A percentile compares a stretch with the other conserved stretches of the same genome.
These are phyloP conservation scores for Rosa chinensis DNA, from an alignment of 306 rosid genomes.

Conservation along the genomic window DNA sequence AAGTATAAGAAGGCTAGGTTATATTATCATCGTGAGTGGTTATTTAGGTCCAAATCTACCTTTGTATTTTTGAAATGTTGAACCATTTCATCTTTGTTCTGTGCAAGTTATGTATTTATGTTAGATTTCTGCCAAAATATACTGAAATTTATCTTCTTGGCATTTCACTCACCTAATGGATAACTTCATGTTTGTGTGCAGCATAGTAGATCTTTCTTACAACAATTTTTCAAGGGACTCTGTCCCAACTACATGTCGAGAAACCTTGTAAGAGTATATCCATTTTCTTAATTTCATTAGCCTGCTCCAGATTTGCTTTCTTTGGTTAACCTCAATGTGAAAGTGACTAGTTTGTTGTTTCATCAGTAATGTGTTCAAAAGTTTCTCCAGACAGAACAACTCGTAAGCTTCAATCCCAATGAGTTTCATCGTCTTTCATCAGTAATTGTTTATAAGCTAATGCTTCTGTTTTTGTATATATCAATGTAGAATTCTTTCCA, in stretches of 20 bases:
- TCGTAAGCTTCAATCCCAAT: constrained; percentile 10
- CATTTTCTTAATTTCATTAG: neutral
- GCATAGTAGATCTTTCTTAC: constrained; percentile 24
- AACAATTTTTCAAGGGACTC: constrained; percentile 1
- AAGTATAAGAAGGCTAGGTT: neutral
- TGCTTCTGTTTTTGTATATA: too few species aligned
- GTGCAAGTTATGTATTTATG: neutral
- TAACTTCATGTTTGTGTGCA: constrained; percentile 5
- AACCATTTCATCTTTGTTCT: neutral
- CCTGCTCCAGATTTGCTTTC: neutral
- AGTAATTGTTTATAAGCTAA: neutral
- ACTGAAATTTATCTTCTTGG: neutral
- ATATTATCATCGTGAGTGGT: neutral
- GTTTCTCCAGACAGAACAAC: constrained; percentile 9
- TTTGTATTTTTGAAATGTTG: neutral
- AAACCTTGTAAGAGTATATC: constrained; percentile 7
- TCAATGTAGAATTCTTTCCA: constrained; percentile 10
- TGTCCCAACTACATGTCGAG: constrained; percentile 16
- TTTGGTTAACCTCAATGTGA: neutral
- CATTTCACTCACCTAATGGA: neutral
- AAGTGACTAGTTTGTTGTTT: neutral
- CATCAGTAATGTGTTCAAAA: constrained; percentile 21
- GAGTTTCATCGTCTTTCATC: neutral
- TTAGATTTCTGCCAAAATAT: neutral
- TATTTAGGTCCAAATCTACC: neutral